These are phyloP conservation scores for Amphichorda felina DNA, from an alignment of 2,329 filamentous ascomycete species.

Conservation along the genomic window DNA sequence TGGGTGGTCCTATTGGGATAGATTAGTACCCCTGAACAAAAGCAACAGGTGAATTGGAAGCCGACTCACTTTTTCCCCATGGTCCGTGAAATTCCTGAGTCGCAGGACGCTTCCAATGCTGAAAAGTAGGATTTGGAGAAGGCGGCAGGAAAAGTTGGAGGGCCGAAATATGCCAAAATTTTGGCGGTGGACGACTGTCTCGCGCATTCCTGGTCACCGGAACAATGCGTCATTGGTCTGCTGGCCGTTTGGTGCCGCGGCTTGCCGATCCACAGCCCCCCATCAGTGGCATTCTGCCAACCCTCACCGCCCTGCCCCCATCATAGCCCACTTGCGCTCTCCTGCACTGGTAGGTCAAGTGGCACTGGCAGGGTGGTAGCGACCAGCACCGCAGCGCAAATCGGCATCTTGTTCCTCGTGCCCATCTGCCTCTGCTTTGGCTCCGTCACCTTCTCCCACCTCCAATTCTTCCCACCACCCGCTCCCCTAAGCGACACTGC, in stretches of 20 bases:
- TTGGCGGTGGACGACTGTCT: conserved; percentile 1
- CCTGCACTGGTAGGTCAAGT: neutral
- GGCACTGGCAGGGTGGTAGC: neutral
- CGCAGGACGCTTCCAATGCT: neutral
- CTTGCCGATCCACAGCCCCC: conserved; percentile 9
- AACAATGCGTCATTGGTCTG: conserved; percentile 19
- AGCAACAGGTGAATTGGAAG: conserved; percentile 3
- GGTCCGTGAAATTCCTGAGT: conserved; percentile 5
- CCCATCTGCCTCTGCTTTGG: neutral
- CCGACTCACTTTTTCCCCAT: conserved; percentile 13
- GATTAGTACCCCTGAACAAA: conserved; percentile 7
- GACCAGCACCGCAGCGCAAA: conserved; percentile 2
- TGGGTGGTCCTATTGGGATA: conserved; percentile 20
- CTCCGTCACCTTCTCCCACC: neutral
- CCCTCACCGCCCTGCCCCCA: conserved; percentile 15
- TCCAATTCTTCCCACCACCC: neutral
- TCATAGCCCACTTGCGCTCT: conserved; percentile 6
- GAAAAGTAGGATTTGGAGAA: neutral
- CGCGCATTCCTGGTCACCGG: too few relatives aligned
- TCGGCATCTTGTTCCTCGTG: neutral
- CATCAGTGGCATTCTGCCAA: conserved; percentile 16
- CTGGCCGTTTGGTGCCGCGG: conserved; percentile 6
- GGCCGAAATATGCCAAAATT: conserved; percentile 1
- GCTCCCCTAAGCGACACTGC: neutral
- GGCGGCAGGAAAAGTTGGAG: conserved; percentile 3